Percentiles rank a stretch among this genome's conserved stretches.
Evolutionary conservation across 345 rosid genomes (phyloP).

Genomic region (Hevea brasiliensis): DNA sequence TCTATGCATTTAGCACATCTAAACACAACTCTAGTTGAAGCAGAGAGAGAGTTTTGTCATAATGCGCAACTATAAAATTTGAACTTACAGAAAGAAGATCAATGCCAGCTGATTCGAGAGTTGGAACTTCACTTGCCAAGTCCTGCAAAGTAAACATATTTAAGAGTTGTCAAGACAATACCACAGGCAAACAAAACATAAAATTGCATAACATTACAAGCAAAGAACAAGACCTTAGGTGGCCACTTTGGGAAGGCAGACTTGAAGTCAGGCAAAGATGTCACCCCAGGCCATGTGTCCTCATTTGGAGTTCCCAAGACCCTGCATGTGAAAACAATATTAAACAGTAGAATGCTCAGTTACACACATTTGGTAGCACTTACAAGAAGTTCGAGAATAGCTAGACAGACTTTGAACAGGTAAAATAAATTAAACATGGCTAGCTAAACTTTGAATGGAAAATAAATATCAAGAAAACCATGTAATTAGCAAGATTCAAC

Average conservation of each 20-base stretch:
- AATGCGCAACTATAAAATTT: constrained; percentile 2
- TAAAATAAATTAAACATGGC: neutral
- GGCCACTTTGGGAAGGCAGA: constrained; percentile 94
- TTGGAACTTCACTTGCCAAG: constrained; percentile 62
- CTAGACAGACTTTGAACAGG: neutral
- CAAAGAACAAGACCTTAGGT: constrained; percentile 32
- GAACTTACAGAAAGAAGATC: constrained; percentile 87
- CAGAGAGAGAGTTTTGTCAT: constrained; percentile 13
- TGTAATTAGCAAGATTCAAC: neutral
- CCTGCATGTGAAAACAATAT: constrained; percentile 36
- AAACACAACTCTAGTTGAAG: neutral
- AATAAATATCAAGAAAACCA: neutral
- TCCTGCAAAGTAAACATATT: constrained; percentile 46
- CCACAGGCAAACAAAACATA: neutral
- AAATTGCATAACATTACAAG: neutral
- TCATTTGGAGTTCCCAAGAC: constrained; percentile 92
- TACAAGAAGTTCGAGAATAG: neutral
- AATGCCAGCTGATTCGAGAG: constrained; percentile 71
- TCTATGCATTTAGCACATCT: neutral
- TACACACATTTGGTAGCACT: neutral
- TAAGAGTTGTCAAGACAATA: neutral
- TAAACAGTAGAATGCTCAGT: too few relatives aligned
- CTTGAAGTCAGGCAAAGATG: constrained; percentile 86
- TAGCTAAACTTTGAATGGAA: neutral
- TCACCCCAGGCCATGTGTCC: constrained; percentile 89